phyloP scores from a whole-genome alignment of 2,329 filamentous ascomycete genomes.

The Diaporthe citriasiana region DNA sequence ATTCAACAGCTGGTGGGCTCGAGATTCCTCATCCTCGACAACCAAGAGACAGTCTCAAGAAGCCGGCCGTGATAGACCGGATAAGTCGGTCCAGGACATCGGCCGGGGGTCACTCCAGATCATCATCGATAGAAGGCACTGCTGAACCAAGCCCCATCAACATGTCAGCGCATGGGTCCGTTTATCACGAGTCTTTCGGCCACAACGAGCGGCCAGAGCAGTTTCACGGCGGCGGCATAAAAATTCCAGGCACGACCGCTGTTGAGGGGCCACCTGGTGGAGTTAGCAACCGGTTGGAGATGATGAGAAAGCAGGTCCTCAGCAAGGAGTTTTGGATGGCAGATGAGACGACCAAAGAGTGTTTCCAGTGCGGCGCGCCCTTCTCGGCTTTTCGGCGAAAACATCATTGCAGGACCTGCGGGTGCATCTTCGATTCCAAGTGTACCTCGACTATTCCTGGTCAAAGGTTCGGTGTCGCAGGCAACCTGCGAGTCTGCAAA shows the following conservation, averaged over 20 bases:
- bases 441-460: slow-evolving; percentile 94
- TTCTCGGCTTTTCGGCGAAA: slow-evolving; percentile 97
- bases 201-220: slow-evolving; percentile 61
- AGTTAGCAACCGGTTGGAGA: slow-evolving; percentile 73
- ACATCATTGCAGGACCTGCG: slow-evolving; percentile 95
- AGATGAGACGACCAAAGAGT: slow-evolving; percentile 97
- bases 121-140: slow-evolving; percentile 71
- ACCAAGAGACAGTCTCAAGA: slow-evolving; percentile 55
- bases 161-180: slow-evolving; percentile 70
- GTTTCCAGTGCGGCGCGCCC: slow-evolving; percentile 89
- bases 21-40: slow-evolving; percentile 46
- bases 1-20: slow-evolving; percentile 39
- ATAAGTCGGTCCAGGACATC: slow-evolving; percentile 63
- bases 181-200: slow-evolving; percentile 70
- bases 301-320: slow-evolving; percentile 87
- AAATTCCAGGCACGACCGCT: slow-evolving; percentile 69
- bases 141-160: slow-evolving; percentile 70
- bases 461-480: slow-evolving; percentile 86
- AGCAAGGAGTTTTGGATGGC: slow-evolving; percentile 99
- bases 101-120: slow-evolving; percentile 63
- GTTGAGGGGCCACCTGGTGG: slow-evolving; percentile 70
- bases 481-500: slow-evolving; percentile 90
- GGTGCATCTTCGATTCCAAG: slow-evolving; percentile 98
- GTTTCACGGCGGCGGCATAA: slow-evolving; percentile 60
- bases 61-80: slow-evolving; percentile 68